These are phyloP conservation scores for Phaeosphaeria sp. DNA, from an alignment of 2,329 filamentous ascomycete species.

Conservation along the genomic window DNA sequence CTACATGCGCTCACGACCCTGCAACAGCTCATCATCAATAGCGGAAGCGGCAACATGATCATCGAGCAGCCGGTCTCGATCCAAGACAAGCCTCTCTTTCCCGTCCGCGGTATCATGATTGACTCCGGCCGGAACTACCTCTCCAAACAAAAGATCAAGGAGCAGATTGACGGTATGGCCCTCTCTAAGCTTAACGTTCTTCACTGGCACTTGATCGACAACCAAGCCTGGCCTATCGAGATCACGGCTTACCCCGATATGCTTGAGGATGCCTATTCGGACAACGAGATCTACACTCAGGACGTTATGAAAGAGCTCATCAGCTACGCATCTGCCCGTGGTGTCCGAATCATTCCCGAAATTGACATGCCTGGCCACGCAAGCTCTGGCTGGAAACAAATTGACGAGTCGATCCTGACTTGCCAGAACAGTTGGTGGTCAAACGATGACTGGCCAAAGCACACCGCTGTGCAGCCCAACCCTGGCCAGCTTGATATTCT, in stretches of 20 bases:
- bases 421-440: slow-evolving; percentile 67
- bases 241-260: slow-evolving; percentile 60
- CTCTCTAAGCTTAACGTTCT: slow-evolving; percentile 65
- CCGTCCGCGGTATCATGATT: slow-evolving; percentile 63
- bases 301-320: slow-evolving; percentile 54
- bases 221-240: slow-evolving; percentile 63
- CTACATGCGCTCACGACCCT: slow-evolving; percentile 65
- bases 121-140: slow-evolving; percentile 64
- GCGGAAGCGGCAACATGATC: slow-evolving; percentile 53
- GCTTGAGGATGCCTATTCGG: slow-evolving; percentile 62
- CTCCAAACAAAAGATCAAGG: slow-evolving; percentile 57
- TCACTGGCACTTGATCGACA: slow-evolving; percentile 64
- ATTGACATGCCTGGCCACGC: slow-evolving; percentile 69
- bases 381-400: slow-evolving; percentile 62
- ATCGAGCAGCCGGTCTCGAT: slow-evolving; percentile 63
- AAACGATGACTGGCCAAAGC: slow-evolving; percentile 62
- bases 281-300: slow-evolving; percentile 56
- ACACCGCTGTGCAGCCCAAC: slow-evolving; percentile 64
- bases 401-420: slow-evolving; percentile 63
- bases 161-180: slow-evolving; percentile 63
- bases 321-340: slow-evolving; percentile 60
- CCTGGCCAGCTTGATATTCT: slow-evolving; percentile 64
- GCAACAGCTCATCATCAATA: slow-evolving; percentile 62
- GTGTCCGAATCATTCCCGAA: slow-evolving; percentile 67
- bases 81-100: slow-evolving; percentile 59